Conservation (phyloP, 148 eudicot species). For the Tetragonia tetragonoides region DNA sequence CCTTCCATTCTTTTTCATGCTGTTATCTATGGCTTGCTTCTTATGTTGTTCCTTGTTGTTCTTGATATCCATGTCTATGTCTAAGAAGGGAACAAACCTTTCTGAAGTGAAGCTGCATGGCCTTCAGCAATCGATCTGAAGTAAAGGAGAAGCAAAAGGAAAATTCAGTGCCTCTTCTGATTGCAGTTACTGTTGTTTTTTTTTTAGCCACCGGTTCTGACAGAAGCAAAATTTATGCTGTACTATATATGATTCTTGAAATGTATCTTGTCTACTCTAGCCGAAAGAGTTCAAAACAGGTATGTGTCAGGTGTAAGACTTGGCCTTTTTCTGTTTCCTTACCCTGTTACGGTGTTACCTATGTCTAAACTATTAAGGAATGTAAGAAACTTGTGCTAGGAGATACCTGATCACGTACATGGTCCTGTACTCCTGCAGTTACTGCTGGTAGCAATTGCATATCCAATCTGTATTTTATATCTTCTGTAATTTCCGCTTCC, state of each 20-base stretch:
- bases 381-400: too few species aligned
- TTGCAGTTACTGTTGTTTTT: not conserved
- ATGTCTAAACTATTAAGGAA: too few species aligned
- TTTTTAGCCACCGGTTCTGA: not conserved
- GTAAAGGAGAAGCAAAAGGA: not conserved
- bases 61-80: slow-evolving; percentile 68
- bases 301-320: too few species aligned
- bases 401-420: too few species aligned
- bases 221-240: not conserved
- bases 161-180: not conserved
- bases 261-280: too few species aligned
- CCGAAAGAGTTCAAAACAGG: too few species aligned
- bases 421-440: too few species aligned
- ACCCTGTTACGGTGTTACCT: too few species aligned
- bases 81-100: slow-evolving; percentile 19
- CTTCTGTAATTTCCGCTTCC: too few species aligned
- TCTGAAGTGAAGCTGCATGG: not conserved
- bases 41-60: slow-evolving; percentile 60
- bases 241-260: not conserved
- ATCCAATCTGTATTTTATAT: too few species aligned
- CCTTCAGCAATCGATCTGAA: not conserved
- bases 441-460: too few species aligned
- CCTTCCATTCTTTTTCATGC: slow-evolving; percentile 57
- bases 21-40: slow-evolving; percentile 68
- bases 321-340: too few species aligned